These are phyloP conservation scores for Pseudophaeomoniella oleicola DNA, from an alignment of 2,329 filamentous ascomycete species.

Conservation along the genomic window DNA sequence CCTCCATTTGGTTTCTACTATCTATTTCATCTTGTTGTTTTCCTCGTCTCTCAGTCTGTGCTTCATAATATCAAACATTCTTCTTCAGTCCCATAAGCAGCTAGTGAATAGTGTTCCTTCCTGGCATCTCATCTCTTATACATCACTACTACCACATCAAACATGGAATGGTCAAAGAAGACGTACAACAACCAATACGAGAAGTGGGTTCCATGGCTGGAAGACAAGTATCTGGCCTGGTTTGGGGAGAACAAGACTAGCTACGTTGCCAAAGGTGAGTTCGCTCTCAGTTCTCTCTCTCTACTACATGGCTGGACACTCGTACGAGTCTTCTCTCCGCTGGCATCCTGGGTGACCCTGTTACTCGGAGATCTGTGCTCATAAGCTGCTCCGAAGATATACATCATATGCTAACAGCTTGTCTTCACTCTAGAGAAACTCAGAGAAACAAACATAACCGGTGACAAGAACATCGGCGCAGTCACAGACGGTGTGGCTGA, in stretches of 20 bases:
- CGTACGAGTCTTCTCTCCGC: background rate
- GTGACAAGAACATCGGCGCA: conserved; percentile 50
- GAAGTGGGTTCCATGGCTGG: conserved; percentile 61
- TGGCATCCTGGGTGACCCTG: background rate
- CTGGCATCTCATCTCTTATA: no score
- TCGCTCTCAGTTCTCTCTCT: conserved; percentile 2
- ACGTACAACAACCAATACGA: conserved; percentile 62
- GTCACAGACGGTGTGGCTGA: conserved; percentile 54
- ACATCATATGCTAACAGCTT: conserved; percentile 2
- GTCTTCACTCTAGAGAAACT: conserved; percentile 40
- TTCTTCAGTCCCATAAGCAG: no score
- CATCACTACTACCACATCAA: no score
- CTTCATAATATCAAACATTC: no score
- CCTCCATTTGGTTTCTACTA: no score
- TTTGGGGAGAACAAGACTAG: conserved; percentile 66
- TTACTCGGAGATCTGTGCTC: background rate
- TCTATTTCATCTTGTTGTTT: no score
- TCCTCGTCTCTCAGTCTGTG: no score
- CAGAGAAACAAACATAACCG: conserved; percentile 55
- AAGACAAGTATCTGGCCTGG: conserved; percentile 57
- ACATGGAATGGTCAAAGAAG: conserved; percentile 43
- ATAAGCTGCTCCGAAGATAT: background rate
- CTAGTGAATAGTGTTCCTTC: no score
- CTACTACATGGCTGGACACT: no score
- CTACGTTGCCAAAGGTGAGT: conserved; percentile 52